Percentiles rank a stretch among this genome's conserved stretches.
Conservation (phyloP, 257 asterid species). For the Solanum neorickii region DNA sequence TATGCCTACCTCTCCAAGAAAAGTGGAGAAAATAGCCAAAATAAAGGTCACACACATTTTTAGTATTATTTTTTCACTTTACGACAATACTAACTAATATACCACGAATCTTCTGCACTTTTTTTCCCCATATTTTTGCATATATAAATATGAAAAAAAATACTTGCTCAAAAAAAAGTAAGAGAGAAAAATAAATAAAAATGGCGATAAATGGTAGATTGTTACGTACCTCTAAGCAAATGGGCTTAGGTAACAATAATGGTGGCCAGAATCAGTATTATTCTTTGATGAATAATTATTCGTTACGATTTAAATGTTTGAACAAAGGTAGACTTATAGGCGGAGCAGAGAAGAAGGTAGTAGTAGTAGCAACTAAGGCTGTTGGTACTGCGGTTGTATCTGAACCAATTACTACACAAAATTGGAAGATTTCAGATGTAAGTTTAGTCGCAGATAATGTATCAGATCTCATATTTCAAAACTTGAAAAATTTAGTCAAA, state of each 20-base stretch:
- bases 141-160: too few relatives aligned
- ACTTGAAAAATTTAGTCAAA: slow-evolving; percentile 12
- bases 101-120: slow-evolving; percentile 48
- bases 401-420: slow-evolving; percentile 26
- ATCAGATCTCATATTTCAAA: slow-evolving; percentile 11
- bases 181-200: neutral
- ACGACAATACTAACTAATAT: slow-evolving; percentile 30
- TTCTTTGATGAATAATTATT: neutral
- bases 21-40: slow-evolving; percentile 15
- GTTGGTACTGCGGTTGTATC: slow-evolving; percentile 13
- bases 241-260: neutral
- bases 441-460: slow-evolving; percentile 7
- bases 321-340: slow-evolving; percentile 15
- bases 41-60: neutral
- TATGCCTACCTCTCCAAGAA: slow-evolving; percentile 14
- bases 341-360: slow-evolving; percentile 13
- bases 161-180: neutral
- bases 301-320: slow-evolving; percentile 7
- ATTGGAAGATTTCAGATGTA: slow-evolving; percentile 15
- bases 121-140: too few relatives aligned
- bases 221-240: slow-evolving; percentile 26
- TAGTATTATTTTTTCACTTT: neutral
- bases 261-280: neutral
- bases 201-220: slow-evolving; percentile 46
- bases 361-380: slow-evolving; percentile 22